A percentile compares a stretch with the other conserved stretches of the same genome.
Evolutionary conservation across 345 rosid genomes (phyloP).

Genomic region (Rhodamnia rubescens): DNA sequence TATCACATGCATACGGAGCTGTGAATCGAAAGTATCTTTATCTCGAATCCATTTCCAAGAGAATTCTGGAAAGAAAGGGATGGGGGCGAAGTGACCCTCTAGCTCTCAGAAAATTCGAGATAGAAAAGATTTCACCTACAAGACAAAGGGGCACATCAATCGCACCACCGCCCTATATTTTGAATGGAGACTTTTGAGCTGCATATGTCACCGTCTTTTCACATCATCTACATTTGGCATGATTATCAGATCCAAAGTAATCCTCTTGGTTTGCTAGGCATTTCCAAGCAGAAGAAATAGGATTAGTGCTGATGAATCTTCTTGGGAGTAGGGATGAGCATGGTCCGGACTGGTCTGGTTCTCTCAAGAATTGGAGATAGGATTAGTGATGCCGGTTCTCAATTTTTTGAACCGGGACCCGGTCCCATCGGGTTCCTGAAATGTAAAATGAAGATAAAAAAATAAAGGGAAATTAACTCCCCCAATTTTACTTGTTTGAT

Average conservation of each 20-base stretch:
- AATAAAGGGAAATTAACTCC: no score
- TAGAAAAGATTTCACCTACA: background rate
- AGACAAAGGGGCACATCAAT: background rate
- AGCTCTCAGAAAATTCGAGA: background rate
- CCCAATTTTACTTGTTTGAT: no score
- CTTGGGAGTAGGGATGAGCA: no score
- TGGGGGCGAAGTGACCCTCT: background rate
- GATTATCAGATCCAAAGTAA: background rate
- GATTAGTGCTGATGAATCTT: background rate
- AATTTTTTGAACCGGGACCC: no score
- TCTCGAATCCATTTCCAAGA: background rate
- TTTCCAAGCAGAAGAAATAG: background rate
- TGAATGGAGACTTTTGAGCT: no score
- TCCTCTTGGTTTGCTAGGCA: background rate
- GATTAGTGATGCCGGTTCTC: no score
- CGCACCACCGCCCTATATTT: no score
- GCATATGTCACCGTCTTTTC: no score
- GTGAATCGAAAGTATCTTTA: background rate
- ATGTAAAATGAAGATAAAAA: no score
- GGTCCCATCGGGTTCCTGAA: no score
- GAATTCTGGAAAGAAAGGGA: background rate
- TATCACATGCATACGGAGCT: background rate
- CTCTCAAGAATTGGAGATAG: no score
- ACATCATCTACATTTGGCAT: background rate
- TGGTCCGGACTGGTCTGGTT: no score